A percentile compares a stretch with the other conserved stretches of the same genome.
Conservation (phyloP, 2,329 filamentous ascomycete genomes). For the Atkinsonella hypoxylon region DNA sequence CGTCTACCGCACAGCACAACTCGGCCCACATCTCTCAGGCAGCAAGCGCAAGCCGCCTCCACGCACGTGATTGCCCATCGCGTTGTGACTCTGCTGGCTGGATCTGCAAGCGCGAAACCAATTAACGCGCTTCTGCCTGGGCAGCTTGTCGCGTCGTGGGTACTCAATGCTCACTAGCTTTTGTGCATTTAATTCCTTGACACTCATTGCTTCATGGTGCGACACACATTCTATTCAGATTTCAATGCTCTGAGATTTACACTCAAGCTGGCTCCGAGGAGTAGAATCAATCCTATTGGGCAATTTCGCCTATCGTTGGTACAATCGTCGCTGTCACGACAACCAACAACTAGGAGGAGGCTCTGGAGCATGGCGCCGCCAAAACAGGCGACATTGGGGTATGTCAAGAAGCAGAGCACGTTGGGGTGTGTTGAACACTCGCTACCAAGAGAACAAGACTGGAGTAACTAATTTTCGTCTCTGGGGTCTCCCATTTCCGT, state of each 20-base stretch:
- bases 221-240: neutral
- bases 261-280: constrained; percentile 7
- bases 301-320: constrained; percentile 4
- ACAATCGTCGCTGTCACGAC: neutral
- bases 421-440: constrained; percentile 45
- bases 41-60: no score
- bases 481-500: constrained; percentile 1
- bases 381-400: constrained; percentile 81
- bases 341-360: neutral
- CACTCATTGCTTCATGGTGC: neutral
- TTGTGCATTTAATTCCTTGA: neutral
- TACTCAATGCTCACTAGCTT: constrained; percentile 5
- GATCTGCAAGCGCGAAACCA: constrained; percentile 18
- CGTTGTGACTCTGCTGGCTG: no score
- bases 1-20: no score
- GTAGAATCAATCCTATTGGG: constrained; percentile 2
- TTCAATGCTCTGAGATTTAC: neutral
- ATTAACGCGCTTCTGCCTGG: constrained; percentile 30
- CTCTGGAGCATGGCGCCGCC: constrained; percentile 32
- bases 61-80: constrained; percentile 8
- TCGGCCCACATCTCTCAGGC: no score
- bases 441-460: no score
- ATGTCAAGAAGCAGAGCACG: constrained; percentile 67
- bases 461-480: no score
- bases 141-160: constrained; percentile 21